Conservation (phyloP, 495 filamentous ascomycete genomes). For the Articulospora tetracladia region DNA sequence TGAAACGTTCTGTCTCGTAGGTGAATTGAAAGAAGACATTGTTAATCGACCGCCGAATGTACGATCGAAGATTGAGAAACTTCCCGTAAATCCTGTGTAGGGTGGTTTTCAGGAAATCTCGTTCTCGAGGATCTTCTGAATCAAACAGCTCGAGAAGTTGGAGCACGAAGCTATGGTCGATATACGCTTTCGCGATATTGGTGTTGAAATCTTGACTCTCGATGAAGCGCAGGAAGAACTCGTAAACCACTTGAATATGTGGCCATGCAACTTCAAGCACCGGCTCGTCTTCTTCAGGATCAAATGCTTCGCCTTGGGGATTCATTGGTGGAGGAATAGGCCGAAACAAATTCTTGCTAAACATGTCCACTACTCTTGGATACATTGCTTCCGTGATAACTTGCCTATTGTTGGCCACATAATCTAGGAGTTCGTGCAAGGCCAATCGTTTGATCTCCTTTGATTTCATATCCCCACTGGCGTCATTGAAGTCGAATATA, state of each 20-base stretch:
- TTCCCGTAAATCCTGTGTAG: conserved; percentile 98
- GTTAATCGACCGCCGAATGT: conserved; percentile 97
- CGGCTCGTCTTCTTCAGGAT: conserved; percentile 97
- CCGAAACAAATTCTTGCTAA: conserved; percentile 96
- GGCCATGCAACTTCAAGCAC: conserved; percentile 99
- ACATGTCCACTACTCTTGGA: conserved; percentile 97
- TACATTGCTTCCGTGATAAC: conserved; percentile 99
- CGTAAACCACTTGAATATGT: conserved; percentile 98
- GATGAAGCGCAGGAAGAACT: conserved; percentile 98
- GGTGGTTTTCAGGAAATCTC: conserved; percentile 98
- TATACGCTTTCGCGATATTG: conserved; percentile 98
- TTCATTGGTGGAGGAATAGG: conserved; percentile 97
- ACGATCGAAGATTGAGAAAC: conserved; percentile 95
- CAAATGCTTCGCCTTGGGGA: conserved; percentile 96
- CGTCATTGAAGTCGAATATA: conserved; percentile 99
- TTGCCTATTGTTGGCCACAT: conserved; percentile 96
- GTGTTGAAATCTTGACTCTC: conserved; percentile 99
- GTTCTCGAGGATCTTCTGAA: conserved; percentile 94
- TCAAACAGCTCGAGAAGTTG: conserved; percentile 98
- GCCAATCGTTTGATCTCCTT: conserved; percentile 99
- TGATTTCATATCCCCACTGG: conserved; percentile 98
- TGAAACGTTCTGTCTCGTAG: conserved; percentile 98
- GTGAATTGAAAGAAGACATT: conserved; percentile 99
- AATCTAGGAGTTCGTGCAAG: conserved; percentile 94
- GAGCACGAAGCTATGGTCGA: conserved; percentile 95